Evolutionary conservation across 192 early-diverging fungal genomes (phyloP).

Genomic region (Backusella mclennaniae): DNA sequence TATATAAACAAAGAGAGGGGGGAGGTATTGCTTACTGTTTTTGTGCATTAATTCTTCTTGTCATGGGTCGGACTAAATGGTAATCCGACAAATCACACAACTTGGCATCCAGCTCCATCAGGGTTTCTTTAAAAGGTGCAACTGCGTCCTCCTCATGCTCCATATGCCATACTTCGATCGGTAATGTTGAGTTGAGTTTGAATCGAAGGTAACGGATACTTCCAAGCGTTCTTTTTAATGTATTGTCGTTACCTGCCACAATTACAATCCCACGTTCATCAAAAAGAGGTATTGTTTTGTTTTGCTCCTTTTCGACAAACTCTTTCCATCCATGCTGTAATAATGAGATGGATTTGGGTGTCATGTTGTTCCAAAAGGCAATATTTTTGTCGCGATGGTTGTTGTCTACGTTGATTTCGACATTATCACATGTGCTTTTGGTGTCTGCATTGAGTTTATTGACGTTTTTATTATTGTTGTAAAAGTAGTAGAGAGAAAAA

Average conservation of each 20-base stretch:
- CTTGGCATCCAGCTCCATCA: not conserved
- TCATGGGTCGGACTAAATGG: conserved; percentile 20
- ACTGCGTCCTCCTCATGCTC: conserved; percentile 13
- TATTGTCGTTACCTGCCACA: conserved; percentile 34
- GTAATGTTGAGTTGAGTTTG: conserved; percentile 15
- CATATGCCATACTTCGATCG: conserved; percentile 36
- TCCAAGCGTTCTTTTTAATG: conserved; percentile 19
- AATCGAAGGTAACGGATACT: conserved; percentile 16
- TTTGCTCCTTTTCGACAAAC: conserved; percentile 13
- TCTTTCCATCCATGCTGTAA: conserved; percentile 22
- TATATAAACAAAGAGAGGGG: not conserved
- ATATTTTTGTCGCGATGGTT: conserved; percentile 18
- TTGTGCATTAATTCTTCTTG: not conserved
- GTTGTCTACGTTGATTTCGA: conserved; percentile 27
- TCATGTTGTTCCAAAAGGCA: conserved; percentile 22
- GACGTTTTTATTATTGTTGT: not conserved
- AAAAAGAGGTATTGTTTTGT: not conserved
- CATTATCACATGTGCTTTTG: not conserved
- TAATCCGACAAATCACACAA: conserved; percentile 21
- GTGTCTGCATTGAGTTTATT: not conserved
- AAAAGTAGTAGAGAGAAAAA: not conserved
- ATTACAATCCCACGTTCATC: conserved; percentile 29
- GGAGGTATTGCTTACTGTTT: conserved; percentile 16
- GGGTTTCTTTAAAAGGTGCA: not conserved
- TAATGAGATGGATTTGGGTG: not conserved